Evolutionary conservation across 2,329 filamentous ascomycete species (phyloP), one percentile per base, ranked within the genome.

Genomic region (Endoconidiophora laricicola): DNA sequence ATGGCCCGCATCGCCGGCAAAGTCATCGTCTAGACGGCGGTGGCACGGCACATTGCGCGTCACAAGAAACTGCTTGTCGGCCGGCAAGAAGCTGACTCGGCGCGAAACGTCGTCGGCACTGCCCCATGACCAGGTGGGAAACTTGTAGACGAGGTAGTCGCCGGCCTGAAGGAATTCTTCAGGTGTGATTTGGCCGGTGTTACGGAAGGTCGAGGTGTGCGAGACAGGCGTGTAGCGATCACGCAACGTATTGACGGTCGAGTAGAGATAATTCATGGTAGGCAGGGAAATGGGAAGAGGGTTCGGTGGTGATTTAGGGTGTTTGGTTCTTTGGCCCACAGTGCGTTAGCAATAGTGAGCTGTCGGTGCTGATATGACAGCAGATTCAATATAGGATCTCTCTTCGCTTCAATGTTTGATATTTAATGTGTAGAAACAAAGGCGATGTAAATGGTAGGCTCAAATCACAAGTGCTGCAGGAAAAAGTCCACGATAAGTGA

Each of bases 141-240:
- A 98, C 71, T 95, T 96, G 79, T 93, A 94, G 61, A 94, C 88
- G 37, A 98, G 79, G 64, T 96, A 98, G 69, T 98, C 91, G 59
- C 91, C 91, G 3, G 91, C 91, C 3, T 84, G 82, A 46, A 95
- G 74, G 65, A 98, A 98, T 72, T 98, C 91, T 61, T 95, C 90
- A 16, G 90, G 90, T 0, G 90, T 96, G 66, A 98, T 91, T 69
- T 96, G 85, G 57, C 91, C 91, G 3, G 88, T 94, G 59, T 78
- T 76, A 59, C 90, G 85, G 68, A 98, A 98, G 56, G 86, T 96
- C 3, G 90, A 96, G 48, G 79, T 93, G 65, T 94, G 81, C 53
- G 79, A 80, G 60, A 94, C 81, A 39, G 88, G 88, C 10, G 90
- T 86, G 66, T 93, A 90, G 59, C 81, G 82, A 68, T 96, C 91